Evolutionary conservation across 148 eudicot genomes (phyloP).

Genomic region (Vaccinium corymbosum): DNA sequence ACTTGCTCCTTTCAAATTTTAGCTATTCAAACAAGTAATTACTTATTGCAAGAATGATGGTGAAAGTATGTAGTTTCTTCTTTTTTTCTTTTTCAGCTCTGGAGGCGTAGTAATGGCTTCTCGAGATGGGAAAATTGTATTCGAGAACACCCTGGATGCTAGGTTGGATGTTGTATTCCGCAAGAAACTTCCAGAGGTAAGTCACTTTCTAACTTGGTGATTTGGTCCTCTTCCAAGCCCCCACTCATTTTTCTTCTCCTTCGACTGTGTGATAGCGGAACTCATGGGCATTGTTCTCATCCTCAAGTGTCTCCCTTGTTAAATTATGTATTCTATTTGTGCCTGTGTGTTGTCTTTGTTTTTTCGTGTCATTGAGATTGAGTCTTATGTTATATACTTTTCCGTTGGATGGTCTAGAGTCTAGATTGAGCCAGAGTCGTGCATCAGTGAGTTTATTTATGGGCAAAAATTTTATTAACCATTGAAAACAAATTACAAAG

Average conservation of each 20-base stretch:
- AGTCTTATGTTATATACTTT: not conserved
- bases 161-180: constrained; percentile 92
- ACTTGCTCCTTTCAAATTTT: not conserved
- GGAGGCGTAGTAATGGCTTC: constrained; percentile 98
- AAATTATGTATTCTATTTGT: not conserved
- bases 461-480: too few relatives aligned
- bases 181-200: constrained; percentile 89
- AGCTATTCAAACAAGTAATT: constrained; percentile 4
- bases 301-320: not conserved
- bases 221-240: not conserved
- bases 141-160: constrained; percentile 91
- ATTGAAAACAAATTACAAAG: too few relatives aligned
- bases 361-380: not conserved
- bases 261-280: not conserved
- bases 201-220: not conserved
- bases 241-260: not conserved
- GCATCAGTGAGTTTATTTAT: too few relatives aligned
- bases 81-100: constrained; percentile 50
- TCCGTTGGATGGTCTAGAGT: not conserved
- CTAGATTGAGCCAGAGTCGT: not conserved
- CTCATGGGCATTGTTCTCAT: not conserved
- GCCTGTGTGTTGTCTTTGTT: not conserved
- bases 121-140: constrained; percentile 95
- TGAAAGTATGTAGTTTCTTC: not conserved
- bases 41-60: not conserved